A percentile compares a stretch with the other conserved stretches of the same genome.
phyloP scores from a whole-genome alignment of 2,329 filamentous ascomycete species.

The Albifimbria verrucaria region DNA sequence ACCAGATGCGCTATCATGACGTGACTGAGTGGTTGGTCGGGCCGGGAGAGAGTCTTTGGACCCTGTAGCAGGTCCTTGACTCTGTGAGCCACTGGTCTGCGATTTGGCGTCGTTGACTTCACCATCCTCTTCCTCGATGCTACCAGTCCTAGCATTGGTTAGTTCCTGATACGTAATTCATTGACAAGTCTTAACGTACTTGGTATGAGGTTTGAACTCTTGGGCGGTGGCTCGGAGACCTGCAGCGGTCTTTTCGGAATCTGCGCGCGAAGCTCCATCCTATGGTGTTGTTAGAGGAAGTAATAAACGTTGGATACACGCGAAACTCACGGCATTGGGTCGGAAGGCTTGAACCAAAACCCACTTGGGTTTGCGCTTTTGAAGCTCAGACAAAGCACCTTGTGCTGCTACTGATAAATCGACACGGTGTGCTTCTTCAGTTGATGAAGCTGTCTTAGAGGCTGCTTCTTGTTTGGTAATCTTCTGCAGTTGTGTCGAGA shows the following conservation, averaged over 20 bases:
- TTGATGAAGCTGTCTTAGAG: constrained; percentile 42
- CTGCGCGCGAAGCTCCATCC: constrained; percentile 23
- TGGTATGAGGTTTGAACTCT: constrained; percentile 59
- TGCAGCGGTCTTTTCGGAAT: constrained; percentile 29
- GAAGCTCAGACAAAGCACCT: constrained; percentile 67
- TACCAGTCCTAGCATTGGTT: constrained; percentile 10
- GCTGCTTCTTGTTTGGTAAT: constrained; percentile 61
- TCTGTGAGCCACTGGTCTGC: constrained; percentile 8
- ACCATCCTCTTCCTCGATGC: constrained; percentile 64
- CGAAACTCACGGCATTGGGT: constrained; percentile 54
- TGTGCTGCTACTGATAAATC: constrained; percentile 73
- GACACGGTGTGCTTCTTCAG: constrained; percentile 59
- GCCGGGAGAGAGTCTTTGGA: constrained; percentile 31
- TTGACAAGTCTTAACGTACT: constrained; percentile 25
- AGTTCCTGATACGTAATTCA: constrained; percentile 13
- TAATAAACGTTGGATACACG: too few relatives aligned
- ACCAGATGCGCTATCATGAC: constrained; percentile 15
- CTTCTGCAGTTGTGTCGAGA: constrained; percentile 61
- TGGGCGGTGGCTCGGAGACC: constrained; percentile 56
- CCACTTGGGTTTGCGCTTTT: constrained; percentile 65
- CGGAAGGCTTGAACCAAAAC: constrained; percentile 72
- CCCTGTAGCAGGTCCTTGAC: constrained; percentile 4
- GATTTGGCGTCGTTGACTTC: constrained; percentile 62
- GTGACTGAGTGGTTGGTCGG: constrained; percentile 22
- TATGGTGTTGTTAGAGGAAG: constrained; percentile 16